Evolutionary conservation across 2,329 filamentous ascomycete species (phyloP).

Genomic region (Didymosphaeria variabile): DNA sequence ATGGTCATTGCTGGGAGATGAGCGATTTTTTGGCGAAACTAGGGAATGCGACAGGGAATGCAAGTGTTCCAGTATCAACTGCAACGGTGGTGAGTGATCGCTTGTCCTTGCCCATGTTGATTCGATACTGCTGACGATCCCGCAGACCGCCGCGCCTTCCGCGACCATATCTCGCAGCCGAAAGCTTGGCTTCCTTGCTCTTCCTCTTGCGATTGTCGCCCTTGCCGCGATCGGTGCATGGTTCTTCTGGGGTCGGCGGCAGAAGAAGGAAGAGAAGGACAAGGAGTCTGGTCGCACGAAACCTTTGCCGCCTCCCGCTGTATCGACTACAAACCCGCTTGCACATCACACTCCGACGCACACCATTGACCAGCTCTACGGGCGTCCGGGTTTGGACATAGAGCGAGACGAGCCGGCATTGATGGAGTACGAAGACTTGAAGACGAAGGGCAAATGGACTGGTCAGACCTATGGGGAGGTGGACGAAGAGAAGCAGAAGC

Average conservation of each 20-base stretch:
- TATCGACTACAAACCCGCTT: too few species aligned
- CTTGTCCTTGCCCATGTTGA: not conserved
- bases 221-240: not conserved
- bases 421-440: too few species aligned
- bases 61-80: not conserved
- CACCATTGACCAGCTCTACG: not conserved
- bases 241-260: not conserved
- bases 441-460: too few species aligned
- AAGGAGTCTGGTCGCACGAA: too few species aligned
- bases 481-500: not conserved
- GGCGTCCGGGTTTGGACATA: not conserved
- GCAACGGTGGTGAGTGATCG: not conserved
- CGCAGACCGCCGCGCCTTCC: not conserved
- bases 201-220: not conserved
- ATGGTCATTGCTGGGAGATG: not conserved
- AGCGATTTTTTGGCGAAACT: not conserved
- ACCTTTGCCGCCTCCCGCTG: too few species aligned
- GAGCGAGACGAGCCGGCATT: not conserved
- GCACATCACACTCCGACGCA: not conserved
- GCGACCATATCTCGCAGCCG: not conserved
- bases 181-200: not conserved
- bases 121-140: not conserved
- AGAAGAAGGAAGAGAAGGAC: not conserved
- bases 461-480: too few species aligned
- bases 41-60: not conserved